Evolutionary conservation across 768 basidiomycete genomes (phyloP).

Genomic region (Suillus paluster): DNA sequence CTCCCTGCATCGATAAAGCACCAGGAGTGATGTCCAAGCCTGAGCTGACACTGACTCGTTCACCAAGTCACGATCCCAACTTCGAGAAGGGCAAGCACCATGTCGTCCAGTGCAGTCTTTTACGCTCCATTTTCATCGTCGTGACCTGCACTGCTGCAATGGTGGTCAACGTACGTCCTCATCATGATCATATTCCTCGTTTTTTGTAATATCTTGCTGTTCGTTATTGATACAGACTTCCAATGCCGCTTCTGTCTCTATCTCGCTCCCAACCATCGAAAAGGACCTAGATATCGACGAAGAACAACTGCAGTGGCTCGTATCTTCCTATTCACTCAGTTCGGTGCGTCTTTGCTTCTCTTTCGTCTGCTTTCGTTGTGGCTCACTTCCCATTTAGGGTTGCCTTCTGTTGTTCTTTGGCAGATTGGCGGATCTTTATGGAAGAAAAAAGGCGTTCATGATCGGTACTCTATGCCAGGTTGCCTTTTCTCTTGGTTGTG

Average conservation of each 20-base stretch:
- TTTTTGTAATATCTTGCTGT: background rate
- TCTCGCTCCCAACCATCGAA: too few relatives aligned
- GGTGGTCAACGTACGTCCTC: slow-evolving; percentile 38
- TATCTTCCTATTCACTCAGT: slow-evolving; percentile 69
- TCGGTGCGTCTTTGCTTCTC: slow-evolving; percentile 47
- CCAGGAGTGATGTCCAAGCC: too few relatives aligned
- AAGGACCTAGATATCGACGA: too few relatives aligned
- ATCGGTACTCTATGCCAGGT: slow-evolving; percentile 58
- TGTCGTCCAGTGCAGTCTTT: too few relatives aligned
- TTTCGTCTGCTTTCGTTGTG: background rate
- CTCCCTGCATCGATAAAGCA: too few relatives aligned
- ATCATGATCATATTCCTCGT: background rate
- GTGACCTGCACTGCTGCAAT: slow-evolving; percentile 47
- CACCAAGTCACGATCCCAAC: too few relatives aligned
- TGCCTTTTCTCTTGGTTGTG: slow-evolving; percentile 65
- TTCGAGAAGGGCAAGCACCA: too few relatives aligned
- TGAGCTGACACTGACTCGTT: too few relatives aligned
- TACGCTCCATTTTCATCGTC: too few relatives aligned
- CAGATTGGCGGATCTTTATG: slow-evolving; percentile 79
- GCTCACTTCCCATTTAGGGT: slow-evolving; percentile 46
- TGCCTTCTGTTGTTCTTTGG: slow-evolving; percentile 81
- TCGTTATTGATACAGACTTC: slow-evolving; percentile 26
- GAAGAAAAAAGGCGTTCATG: slow-evolving; percentile 70
- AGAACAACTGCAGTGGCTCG: slow-evolving; percentile 75
- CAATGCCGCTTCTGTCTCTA: slow-evolving; percentile 46